phyloP scores from a whole-genome alignment of 2,329 filamentous ascomycete genomes.

The Mollisia scopiformis region DNA sequence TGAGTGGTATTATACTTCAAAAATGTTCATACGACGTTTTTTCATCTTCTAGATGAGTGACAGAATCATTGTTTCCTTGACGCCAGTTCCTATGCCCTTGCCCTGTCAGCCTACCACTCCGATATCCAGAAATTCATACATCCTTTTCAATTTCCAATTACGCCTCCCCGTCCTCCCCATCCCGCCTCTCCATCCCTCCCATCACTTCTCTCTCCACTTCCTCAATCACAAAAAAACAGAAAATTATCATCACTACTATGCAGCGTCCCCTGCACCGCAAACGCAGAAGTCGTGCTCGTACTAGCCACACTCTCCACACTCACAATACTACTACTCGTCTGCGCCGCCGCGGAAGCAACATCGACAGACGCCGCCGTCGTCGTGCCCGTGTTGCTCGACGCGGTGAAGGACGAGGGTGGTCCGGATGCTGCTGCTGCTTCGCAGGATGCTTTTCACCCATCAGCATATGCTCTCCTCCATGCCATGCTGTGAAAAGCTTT shows the following conservation, averaged over 20 bases:
- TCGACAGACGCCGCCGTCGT: background rate
- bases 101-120: background rate
- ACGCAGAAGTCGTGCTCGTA: background rate
- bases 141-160: background rate
- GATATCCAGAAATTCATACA: too few relatives aligned
- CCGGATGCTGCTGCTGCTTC: background rate
- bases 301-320: background rate
- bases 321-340: background rate
- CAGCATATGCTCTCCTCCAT: background rate
- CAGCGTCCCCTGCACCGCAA: conserved; percentile 8
- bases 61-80: background rate
- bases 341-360: background rate
- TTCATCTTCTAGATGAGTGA: background rate
- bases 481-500: too few relatives aligned
- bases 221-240: conserved; percentile 19
- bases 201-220: background rate
- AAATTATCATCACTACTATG: conserved; percentile 19
- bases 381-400: background rate
- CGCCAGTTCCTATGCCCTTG: background rate
- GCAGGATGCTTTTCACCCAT: background rate
- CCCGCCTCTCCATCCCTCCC: background rate
- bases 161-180: background rate
- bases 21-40: background rate
- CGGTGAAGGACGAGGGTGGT: background rate
- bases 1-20: background rate